Base-by-base conservation (phyloP, 257 asterid species). In the Fraxinus pennsylvanica region DNA sequence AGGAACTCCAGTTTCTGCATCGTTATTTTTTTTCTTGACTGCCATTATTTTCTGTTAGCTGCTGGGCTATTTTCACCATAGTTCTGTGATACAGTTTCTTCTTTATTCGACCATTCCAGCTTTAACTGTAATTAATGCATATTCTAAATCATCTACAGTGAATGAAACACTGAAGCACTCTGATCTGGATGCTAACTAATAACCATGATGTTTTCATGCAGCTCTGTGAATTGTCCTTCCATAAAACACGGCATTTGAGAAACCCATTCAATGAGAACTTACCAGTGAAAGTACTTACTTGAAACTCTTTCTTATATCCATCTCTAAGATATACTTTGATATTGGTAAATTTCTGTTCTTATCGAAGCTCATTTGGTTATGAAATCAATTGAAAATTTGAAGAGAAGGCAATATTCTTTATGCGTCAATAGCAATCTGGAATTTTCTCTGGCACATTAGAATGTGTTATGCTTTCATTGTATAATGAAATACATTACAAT, bases 161-260 rank as follows among this genome's bases (percentile, higher is more conserved):
- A 9, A 66, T 78, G 27, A 76, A 76, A 30, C 22, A 17, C n/a
- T 1, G 6, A 52, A 52, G 61, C 6, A 14, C 61, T 52, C 22
- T 52, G 59, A 50, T 50, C 17, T 50, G 59, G 59, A 50, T 12
- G 68, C 82, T 7, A 38, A 38, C 12, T 7, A 38, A 38, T 72
- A 77, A 74, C 73, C 21, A 72, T 84, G 63, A 19, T 59, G 39
- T 47, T 21, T 81, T 25, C 79, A 45, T 85, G 89, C 98, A 93
- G 98, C 97, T 93, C 50, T 85, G 97, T 86, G 98, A 93, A 90
- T 76, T 93, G 84, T 91, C 97, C 79, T 91, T 93, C 83, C 88
- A 93, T 81, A 91, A 91, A 86, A 91, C 97, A 73, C 96, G 94
- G 74, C 94, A 91, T 80, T 85, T 93, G 88, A 85, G 96, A 85